These are phyloP conservation scores for Pontederia paniculata DNA, from an alignment of 176 grass and related monocot species.

Conservation along the genomic window DNA sequence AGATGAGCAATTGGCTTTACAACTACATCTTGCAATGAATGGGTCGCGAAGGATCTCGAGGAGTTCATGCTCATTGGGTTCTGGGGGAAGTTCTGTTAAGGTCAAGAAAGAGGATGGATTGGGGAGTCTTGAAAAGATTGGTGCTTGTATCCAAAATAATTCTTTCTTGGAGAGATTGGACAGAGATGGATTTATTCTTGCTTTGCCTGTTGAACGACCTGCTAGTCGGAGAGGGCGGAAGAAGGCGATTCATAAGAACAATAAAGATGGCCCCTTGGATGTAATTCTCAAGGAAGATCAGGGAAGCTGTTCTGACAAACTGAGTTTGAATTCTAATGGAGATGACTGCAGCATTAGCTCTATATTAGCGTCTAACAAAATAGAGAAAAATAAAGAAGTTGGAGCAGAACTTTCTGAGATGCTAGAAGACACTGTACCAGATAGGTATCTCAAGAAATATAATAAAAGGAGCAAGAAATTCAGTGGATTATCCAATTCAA, in stretches of 20 bases:
- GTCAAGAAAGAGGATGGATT: constrained; percentile 1
- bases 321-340: constrained; percentile 2
- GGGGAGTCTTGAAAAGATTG: neutral
- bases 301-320: constrained; percentile 1
- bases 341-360: constrained; percentile 31
- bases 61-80: constrained; percentile 16
- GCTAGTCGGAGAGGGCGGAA: neutral
- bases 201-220: neutral
- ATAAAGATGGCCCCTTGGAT: neutral
- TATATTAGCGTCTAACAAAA: neutral
- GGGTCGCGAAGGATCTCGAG: constrained; percentile 52
- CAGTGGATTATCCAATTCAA: constrained; percentile 16
- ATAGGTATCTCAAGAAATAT: constrained; percentile 42
- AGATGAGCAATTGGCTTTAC: constrained; percentile 44
- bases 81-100: neutral
- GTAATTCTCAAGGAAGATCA: constrained; percentile 2
- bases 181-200: neutral
- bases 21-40: constrained; percentile 61
- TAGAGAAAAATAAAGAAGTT: neutral
- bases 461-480: constrained; percentile 28
- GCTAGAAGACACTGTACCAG: constrained; percentile 9
- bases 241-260: constrained; percentile 2
- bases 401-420: constrained; percentile 10
- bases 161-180: constrained; percentile 25
- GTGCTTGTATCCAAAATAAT: constrained; percentile 39